These are phyloP conservation scores for Lachnellula arida DNA, from an alignment of 2,329 filamentous ascomycete genomes.

Conservation along the genomic window DNA sequence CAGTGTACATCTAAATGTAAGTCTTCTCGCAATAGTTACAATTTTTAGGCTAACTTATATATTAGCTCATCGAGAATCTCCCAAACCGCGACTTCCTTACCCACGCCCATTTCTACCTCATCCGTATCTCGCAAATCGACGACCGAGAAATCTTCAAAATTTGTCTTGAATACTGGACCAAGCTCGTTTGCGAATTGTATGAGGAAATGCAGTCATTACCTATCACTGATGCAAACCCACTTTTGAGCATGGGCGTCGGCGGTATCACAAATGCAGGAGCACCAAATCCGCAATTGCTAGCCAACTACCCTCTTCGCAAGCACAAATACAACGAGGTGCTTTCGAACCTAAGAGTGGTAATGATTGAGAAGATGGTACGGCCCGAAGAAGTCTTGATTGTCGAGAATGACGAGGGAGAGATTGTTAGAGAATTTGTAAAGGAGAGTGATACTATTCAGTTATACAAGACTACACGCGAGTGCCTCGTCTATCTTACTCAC, in stretches of 20 bases:
- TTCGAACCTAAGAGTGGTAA: constrained; percentile 89
- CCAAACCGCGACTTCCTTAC: constrained; percentile 93
- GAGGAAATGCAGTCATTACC: constrained; percentile 98
- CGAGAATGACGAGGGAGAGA: constrained; percentile 99
- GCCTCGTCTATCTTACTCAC: constrained; percentile 94
- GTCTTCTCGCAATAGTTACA: constrained; percentile 20
- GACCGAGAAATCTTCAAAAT: constrained; percentile 99
- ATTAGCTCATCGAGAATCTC: constrained; percentile 84
- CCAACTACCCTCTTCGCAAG: constrained; percentile 90
- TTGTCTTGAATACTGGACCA: constrained; percentile 98
- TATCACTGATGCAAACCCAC: constrained; percentile 85
- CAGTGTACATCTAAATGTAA: constrained; percentile 79
- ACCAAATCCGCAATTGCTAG: constrained; percentile 76
- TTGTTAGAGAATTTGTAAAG: constrained; percentile 98
- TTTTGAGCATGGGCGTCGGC: constrained; percentile 71
- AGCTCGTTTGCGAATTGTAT: constrained; percentile 94
- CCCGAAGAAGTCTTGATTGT: constrained; percentile 97
- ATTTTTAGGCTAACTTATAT: constrained; percentile 17
- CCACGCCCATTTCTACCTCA: constrained; percentile 96
- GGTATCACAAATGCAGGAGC: constrained; percentile 75
- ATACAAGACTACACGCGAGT: constrained; percentile 98
- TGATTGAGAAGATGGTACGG: constrained; percentile 99
- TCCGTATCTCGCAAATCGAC: constrained; percentile 97
- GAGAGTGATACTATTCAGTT: constrained; percentile 98
- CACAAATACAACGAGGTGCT: constrained; percentile 96